These are phyloP conservation scores for Verticillium alfalfae DNA, from an alignment of 2,329 filamentous ascomycete species.

Conservation along the genomic window DNA sequence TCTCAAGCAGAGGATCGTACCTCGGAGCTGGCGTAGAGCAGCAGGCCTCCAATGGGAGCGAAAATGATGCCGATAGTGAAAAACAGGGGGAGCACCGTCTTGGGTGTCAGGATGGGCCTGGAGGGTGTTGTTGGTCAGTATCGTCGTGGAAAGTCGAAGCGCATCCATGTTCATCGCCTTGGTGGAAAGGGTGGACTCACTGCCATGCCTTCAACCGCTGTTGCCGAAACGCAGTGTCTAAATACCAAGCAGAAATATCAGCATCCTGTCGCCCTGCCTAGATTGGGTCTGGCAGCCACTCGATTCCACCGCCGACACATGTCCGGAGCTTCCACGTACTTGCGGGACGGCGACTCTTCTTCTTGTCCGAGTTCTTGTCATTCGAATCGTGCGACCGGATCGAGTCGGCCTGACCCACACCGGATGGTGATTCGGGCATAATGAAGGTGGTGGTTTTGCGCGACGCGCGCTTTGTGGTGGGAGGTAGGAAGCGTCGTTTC, in stretches of 20 bases:
- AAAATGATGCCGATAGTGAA: constrained; percentile 89
- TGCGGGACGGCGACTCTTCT: constrained; percentile 86
- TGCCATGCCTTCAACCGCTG: constrained; percentile 99
- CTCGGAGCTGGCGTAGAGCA: constrained; percentile 79
- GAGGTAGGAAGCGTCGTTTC: neutral
- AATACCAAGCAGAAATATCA: constrained; percentile 2
- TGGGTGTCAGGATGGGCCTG: constrained; percentile 90
- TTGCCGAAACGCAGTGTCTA: constrained; percentile 94
- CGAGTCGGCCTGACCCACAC: constrained; percentile 43
- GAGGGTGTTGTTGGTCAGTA: constrained; percentile 10
- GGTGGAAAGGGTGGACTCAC: constrained; percentile 51
- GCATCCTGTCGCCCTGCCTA: neutral
- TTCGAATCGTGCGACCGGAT: constrained; percentile 49
- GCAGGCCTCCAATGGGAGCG: constrained; percentile 81
- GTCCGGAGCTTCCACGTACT: constrained; percentile 50
- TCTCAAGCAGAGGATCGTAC: constrained; percentile 38
- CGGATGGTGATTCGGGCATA: constrained; percentile 44
- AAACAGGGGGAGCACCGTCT: constrained; percentile 87
- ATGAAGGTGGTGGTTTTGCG: constrained; percentile 8
- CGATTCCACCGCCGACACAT: neutral
- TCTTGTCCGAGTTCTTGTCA: constrained; percentile 60
- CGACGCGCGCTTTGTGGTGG: neutral
- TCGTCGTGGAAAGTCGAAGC: neutral
- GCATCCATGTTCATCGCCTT: neutral
- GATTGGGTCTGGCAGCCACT: neutral